Percentiles rank a stretch among this genome's conserved stretches.
These are phyloP conservation scores for Naumovozyma baii DNA, from an alignment of 805 yeast genomes.

Conservation along the genomic window DNA sequence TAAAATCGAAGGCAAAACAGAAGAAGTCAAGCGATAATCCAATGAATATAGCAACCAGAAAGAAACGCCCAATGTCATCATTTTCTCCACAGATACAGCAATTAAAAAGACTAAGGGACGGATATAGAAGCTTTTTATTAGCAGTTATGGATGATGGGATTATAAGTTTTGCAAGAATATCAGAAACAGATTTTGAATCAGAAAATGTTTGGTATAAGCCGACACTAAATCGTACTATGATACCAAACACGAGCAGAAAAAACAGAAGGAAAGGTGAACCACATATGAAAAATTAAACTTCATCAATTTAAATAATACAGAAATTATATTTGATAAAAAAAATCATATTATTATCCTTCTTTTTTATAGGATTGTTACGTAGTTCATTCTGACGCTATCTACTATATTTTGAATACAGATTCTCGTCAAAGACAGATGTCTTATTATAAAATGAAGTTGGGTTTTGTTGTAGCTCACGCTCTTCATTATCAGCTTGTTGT, in stretches of 20 bases:
- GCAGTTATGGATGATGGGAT: slow-evolving; percentile 73
- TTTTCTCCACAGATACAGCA: slow-evolving; percentile 27
- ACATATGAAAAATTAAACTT: too few relatives aligned
- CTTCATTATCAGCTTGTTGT: slow-evolving; percentile 12
- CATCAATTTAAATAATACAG: too few relatives aligned
- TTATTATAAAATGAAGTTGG: slow-evolving; percentile 39
- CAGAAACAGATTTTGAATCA: slow-evolving; percentile 40
- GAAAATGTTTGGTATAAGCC: slow-evolving; percentile 30
- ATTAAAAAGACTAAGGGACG: slow-evolving; percentile 38
- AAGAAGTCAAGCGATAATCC: slow-evolving; percentile 1
- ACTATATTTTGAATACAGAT: slow-evolving; percentile 34
- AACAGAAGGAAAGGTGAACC: too few relatives aligned
- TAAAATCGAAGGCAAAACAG: slow-evolving; percentile 6
- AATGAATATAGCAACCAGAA: slow-evolving; percentile 1
- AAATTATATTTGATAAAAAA: too few relatives aligned
- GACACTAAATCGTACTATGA: background rate
- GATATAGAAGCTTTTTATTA: slow-evolving; percentile 42
- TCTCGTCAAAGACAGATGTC: slow-evolving; percentile 43
- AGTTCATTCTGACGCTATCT: slow-evolving; percentile 3
- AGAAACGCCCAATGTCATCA: slow-evolving; percentile 11
- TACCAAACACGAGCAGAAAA: too few relatives aligned
- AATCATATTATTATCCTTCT: too few relatives aligned
- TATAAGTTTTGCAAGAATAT: slow-evolving; percentile 50
- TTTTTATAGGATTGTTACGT: too few relatives aligned
- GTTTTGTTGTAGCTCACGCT: slow-evolving; percentile 20